A percentile compares a stretch with the other conserved stretches of the same genome.
phyloP scores from a whole-genome alignment of 2,329 filamentous ascomycete genomes.

The Ophiostoma quercus region DNA sequence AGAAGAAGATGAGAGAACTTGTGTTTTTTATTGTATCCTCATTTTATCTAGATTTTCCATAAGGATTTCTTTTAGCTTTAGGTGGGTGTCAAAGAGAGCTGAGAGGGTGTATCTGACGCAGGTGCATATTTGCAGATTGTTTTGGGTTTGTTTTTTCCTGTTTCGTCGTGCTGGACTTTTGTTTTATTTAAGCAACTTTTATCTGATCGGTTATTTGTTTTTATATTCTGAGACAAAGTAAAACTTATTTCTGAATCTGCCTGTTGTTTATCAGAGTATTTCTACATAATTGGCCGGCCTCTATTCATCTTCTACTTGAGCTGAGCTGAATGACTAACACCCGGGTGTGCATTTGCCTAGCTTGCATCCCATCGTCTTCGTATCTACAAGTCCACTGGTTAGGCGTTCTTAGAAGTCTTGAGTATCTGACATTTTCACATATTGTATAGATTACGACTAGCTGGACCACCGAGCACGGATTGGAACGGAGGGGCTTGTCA shows the following conservation, averaged over 20 bases:
- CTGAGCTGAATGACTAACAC: conserved; percentile 1
- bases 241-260: not conserved
- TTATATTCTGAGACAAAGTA: no score
- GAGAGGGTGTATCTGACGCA: no score
- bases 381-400: not conserved
- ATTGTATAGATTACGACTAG: not conserved
- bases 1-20: not conserved
- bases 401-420: not conserved
- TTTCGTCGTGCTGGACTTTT: no score
- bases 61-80: no score
- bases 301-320: not conserved
- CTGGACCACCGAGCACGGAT: not conserved
- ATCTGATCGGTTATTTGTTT: no score
- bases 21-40: no score
- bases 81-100: no score
- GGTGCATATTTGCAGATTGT: no score
- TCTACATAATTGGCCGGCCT: not conserved
- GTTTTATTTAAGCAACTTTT: no score
- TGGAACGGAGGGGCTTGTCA: no score
- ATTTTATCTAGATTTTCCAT: no score
- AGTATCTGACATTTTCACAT: not conserved
- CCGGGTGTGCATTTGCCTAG: not conserved
- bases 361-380: not conserved
- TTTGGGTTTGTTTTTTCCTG: no score
- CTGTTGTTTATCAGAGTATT: not conserved